phyloP scores from a whole-genome alignment of 495 filamentous ascomycete genomes.

The Neurospora cerealis region DNA sequence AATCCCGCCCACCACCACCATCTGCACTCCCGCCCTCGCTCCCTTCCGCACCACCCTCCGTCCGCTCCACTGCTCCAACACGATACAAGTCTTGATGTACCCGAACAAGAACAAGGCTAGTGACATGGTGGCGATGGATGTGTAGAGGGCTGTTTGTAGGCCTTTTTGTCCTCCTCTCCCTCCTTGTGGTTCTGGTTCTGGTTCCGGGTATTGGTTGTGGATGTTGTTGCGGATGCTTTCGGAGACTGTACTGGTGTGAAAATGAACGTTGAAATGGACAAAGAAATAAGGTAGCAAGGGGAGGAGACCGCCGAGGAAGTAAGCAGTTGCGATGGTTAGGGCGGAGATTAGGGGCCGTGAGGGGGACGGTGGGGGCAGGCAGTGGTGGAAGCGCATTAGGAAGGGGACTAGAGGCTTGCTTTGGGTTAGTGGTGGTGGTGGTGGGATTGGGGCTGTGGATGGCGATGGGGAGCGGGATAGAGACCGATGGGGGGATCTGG shows the following conservation, averaged over 20 bases:
- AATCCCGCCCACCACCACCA: conserved; percentile 28
- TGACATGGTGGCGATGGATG: background rate
- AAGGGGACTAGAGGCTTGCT: background rate
- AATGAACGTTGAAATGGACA: too few relatives aligned
- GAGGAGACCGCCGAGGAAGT: background rate
- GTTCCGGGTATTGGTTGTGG: background rate
- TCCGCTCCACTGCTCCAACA: conserved; percentile 20
- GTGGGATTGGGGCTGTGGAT: background rate
- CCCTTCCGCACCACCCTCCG: conserved; percentile 9
- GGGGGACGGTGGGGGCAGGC: background rate
- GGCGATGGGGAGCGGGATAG: background rate
- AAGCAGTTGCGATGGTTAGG: background rate
- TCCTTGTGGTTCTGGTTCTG: background rate
- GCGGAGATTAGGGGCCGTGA: background rate
- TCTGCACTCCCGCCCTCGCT: conserved; percentile 30
- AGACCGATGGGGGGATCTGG: background rate
- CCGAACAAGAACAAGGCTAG: conserved; percentile 28
- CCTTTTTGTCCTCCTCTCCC: background rate
- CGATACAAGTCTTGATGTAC: conserved; percentile 37
- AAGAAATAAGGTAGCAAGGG: background rate
- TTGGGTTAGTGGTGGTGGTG: background rate
- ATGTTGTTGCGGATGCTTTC: too few relatives aligned
- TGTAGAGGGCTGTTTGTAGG: background rate
- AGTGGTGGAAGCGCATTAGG: background rate
- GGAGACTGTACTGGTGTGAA: too few relatives aligned